A percentile compares a stretch with the other conserved stretches of the same genome.
These are phyloP conservation scores for Phytophthora cactorum DNA, from an alignment of 352 stramenopile genomes.

Conservation along the genomic window DNA sequence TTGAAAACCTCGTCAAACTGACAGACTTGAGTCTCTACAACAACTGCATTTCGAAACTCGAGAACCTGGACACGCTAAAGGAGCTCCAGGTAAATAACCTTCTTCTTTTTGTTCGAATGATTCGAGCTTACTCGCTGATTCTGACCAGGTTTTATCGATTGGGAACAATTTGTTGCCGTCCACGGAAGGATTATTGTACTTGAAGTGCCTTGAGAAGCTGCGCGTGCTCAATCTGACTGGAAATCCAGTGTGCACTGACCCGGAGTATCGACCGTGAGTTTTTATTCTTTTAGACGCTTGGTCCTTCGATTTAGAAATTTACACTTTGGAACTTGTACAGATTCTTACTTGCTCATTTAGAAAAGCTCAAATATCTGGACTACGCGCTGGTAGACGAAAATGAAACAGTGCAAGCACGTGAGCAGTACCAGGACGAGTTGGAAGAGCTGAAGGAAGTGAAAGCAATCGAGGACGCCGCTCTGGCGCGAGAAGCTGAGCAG, in stretches of 20 bases:
- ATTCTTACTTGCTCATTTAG: conserved; percentile 92
- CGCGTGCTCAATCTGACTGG: conserved; percentile 92
- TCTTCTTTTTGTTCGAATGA: not conserved
- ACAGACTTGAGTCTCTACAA: conserved; percentile 94
- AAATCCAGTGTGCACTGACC: conserved; percentile 93
- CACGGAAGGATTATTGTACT: conserved; percentile 75
- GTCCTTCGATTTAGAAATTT: not conserved
- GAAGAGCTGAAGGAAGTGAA: conserved; percentile 88
- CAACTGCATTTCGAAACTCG: conserved; percentile 93
- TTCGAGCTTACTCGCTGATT: not conserved
- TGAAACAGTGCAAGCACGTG: conserved; percentile 78
- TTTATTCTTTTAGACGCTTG: not conserved
- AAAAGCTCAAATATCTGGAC: conserved; percentile 94
- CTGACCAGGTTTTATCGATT: conserved; percentile 85
- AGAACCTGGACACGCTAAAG: conserved; percentile 91
- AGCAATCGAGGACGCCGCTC: conserved; percentile 80
- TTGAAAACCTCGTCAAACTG: conserved; percentile 91
- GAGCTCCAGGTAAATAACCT: conserved; percentile 68
- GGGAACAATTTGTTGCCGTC: conserved; percentile 91
- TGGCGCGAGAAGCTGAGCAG: conserved; percentile 79
- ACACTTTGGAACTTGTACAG: conserved; percentile 23
- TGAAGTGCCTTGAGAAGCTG: conserved; percentile 88
- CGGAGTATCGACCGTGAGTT: conserved; percentile 89
- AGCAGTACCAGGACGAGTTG: conserved; percentile 92
- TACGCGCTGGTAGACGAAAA: conserved; percentile 89